phyloP scores from a whole-genome alignment of 345 rosid genomes.

The Salix arbutifolia region DNA sequence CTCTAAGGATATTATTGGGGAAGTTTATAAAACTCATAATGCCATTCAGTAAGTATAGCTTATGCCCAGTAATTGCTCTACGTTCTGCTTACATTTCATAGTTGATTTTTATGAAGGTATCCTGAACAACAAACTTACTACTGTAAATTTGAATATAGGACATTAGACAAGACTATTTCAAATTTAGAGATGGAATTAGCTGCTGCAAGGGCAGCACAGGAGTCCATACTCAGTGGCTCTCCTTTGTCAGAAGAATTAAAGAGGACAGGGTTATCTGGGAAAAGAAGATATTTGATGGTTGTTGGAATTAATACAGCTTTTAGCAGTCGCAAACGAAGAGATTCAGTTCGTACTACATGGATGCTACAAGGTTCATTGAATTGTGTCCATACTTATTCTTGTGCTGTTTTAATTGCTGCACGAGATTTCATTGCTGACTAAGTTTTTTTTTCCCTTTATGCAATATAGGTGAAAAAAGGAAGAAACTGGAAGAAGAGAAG shows the following conservation, averaged over 20 bases:
- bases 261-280: constrained; percentile 36
- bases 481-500: constrained; percentile 85
- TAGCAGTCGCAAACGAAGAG: constrained; percentile 91
- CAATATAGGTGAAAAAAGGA: constrained; percentile 72
- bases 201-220: constrained; percentile 83
- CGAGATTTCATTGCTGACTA: constrained; percentile 10
- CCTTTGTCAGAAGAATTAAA: constrained; percentile 58
- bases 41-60: constrained; percentile 68
- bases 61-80: background rate
- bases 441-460: constrained; percentile 5
- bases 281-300: constrained; percentile 76
- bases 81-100: background rate
- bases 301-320: constrained; percentile 92
- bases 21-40: constrained; percentile 69
- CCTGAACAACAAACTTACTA: constrained; percentile 12
- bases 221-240: constrained; percentile 60
- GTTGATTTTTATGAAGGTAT: constrained; percentile 2
- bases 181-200: constrained; percentile 97
- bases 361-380: constrained; percentile 78
- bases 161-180: constrained; percentile 87
- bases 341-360: constrained; percentile 93
- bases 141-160: constrained; percentile 36
- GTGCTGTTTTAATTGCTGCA: constrained; percentile 4
- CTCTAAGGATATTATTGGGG: constrained; percentile 56
- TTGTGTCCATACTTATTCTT: background rate